Evolutionary conservation across 2,329 filamentous ascomycete species (phyloP), one percentile per base, ranked within the genome.

Genomic region (Calonectria pteridis): DNA sequence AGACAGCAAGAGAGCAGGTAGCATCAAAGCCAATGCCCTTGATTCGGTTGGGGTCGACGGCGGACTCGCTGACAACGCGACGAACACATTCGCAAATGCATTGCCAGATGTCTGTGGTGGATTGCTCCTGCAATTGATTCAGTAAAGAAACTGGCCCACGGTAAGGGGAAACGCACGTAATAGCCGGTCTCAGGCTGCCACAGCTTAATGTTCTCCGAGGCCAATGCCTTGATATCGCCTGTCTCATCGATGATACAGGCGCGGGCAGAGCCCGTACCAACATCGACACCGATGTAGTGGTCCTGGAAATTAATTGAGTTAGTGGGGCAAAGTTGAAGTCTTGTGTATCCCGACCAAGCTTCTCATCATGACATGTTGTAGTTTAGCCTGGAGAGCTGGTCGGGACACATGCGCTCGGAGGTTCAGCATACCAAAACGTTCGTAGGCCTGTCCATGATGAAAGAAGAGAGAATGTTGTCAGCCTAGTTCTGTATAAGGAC

Each of bases 21-120:
- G 97, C 97, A 84, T 99, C 97, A 84, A 99, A 98, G 67, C 97
- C 97, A 81, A 99, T 95, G 72, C 97, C 97, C 79, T 94, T 94
- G 80, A 99, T 93, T 43, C 91, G 92, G 75, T 87, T 87, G 6
- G 93, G 90, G 80, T 96, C 92, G 78, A 98, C 93, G 79, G 93
- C 93, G 78, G 96, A 94, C 84, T 98, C 93, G 82, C 90, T 90
- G 80, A 98, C 90, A 55, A 96, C 95, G 67, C 93, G 91, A 81
- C 95, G 93, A 46, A 98, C 95, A 51, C 95, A 97, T 74, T 92
- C 90, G 87, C 96, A 98, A 83, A 99, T 98, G 85, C 95, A 96
- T 76, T 92, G 90, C 97, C 97, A 99, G 82, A 99, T 99, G 84
- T 99, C 95, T 65, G 93, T 94, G 0, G 97, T 98, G 20, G 96